Evolutionary conservation across 202 grass and related monocot genomes (phyloP), one percentile per base, ranked within the genome.

Genomic region (Eragrostis tef): DNA sequence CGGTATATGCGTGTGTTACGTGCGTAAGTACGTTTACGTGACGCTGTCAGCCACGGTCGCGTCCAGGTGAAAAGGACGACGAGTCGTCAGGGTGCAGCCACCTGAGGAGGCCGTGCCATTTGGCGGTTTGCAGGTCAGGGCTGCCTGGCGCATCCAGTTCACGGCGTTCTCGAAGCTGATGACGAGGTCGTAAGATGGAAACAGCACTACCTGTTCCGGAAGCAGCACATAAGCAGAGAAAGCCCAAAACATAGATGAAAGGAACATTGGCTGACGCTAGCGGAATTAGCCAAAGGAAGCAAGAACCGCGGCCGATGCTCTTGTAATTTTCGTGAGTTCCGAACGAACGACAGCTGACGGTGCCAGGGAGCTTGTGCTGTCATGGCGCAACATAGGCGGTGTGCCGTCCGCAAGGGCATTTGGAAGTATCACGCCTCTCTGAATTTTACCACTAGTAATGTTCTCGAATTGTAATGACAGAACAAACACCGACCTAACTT

Each of bases 31-130:
- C 50, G 50, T 53, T 56, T 56, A n/a, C 50, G 16, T 53, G 53
- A 11, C 12, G 20, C 20, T 24, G 20, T 9, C 7, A 24, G 11
- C 54, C 21, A 10, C 57, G 9, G 20, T 12, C 19, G 74, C 20
- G 4, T 56, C 26, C 20, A 8, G 36, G 39, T 57, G 78, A 80
- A 46, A 66, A 29, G 21, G 60, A 42, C 3, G 13, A n/a, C n/a
- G n/a, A n/a, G n/a, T n/a, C 29, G 34, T 31, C 41, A 41, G 17
- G 2, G 34, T 39, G 34, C 43, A 25, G 3, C 6, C 59, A 34
- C 45, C 27, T 44, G 45, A 46, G 16, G 13, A 61, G 27, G 50
- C 78, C 84, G 68, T 70, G 41, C 78, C 84, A 86, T 75, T 45
- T 86, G 84, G 70, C 50, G 50, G 11, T 8, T 56, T 17, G 25